Evolutionary conservation across 2,329 filamentous ascomycete genomes (phyloP).

Genomic region (Albophoma yamanashiensis): DNA sequence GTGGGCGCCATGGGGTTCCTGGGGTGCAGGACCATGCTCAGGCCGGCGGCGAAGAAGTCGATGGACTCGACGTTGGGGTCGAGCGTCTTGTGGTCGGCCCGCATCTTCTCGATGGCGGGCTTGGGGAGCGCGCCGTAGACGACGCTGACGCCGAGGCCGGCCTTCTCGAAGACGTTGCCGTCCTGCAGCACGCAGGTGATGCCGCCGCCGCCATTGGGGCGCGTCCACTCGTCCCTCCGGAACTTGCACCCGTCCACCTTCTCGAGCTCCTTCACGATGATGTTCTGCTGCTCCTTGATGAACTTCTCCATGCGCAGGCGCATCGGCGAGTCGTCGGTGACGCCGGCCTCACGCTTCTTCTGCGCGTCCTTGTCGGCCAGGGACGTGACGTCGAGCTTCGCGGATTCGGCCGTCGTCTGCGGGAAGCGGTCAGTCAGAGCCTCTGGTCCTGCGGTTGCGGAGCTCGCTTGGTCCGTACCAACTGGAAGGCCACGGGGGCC

Average conservation of each 20-base stretch:
- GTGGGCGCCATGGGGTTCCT: constrained; percentile 95
- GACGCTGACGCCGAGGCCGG: constrained; percentile 86
- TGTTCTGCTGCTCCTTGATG: constrained; percentile 84
- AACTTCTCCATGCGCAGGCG: constrained; percentile 95
- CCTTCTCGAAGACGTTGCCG: constrained; percentile 96
- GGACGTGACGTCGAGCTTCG: constrained; percentile 49
- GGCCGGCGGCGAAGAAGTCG: constrained; percentile 88
- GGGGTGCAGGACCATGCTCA: constrained; percentile 89
- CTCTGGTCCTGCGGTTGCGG: not conserved
- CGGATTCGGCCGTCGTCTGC: constrained; percentile 30
- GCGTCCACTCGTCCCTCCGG: constrained; percentile 73
- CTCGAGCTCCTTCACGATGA: constrained; percentile 76
- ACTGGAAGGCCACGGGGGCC: constrained; percentile 44
- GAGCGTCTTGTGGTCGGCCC: constrained; percentile 86
- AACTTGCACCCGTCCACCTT: constrained; percentile 77
- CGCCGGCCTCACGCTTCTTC: constrained; percentile 57
- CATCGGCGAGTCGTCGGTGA: constrained; percentile 80
- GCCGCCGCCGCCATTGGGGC: constrained; percentile 82
- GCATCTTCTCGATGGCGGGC: constrained; percentile 85
- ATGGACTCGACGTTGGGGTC: constrained; percentile 68
- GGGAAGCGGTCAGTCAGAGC: constrained; percentile 5
- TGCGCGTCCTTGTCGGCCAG: constrained; percentile 80
- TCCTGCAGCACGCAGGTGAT: constrained; percentile 93
- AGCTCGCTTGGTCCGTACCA: constrained; percentile 31
- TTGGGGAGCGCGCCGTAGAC: constrained; percentile 88